Evolutionary conservation across 225 moss, liverwort and hornwort species (phyloP).

Genomic region (Marchantia paleacea): DNA sequence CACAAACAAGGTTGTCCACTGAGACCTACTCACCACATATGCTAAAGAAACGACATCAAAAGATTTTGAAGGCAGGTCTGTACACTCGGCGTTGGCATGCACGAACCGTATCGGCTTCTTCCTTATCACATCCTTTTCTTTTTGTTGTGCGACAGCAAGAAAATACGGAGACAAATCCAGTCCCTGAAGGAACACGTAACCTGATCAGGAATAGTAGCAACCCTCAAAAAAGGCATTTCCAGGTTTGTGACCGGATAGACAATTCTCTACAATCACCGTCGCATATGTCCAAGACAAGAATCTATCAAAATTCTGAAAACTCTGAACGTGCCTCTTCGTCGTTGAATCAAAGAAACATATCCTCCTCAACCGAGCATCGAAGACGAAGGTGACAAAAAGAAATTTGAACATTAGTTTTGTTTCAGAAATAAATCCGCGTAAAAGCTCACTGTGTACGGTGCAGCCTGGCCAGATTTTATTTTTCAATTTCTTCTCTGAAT

Average conservation of each 20-base stretch:
- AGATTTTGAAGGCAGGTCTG: slow-evolving; percentile 57
- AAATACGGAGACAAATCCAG: slow-evolving; percentile 94
- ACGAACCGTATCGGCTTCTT: slow-evolving; percentile 57
- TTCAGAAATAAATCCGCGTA: too few species aligned
- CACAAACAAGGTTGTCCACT: background rate
- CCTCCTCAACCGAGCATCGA: background rate
- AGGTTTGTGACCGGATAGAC: background rate
- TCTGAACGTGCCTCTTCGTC: background rate
- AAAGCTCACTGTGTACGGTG: too few species aligned
- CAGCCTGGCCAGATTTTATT: too few species aligned
- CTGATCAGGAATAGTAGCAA: background rate
- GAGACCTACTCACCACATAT: slow-evolving; percentile 61
- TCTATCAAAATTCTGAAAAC: background rate
- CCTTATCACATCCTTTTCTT: slow-evolving; percentile 51
- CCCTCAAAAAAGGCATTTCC: background rate
- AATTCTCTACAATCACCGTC: too few species aligned
- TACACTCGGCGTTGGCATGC: slow-evolving; percentile 83
- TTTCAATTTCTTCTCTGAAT: too few species aligned
- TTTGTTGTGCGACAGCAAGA: slow-evolving; percentile 80
- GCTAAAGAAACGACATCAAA: slow-evolving; percentile 75
- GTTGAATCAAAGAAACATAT: background rate
- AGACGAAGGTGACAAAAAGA: background rate
- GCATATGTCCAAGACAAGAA: background rate
- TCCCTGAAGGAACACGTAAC: slow-evolving; percentile 47
- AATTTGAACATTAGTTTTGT: too few species aligned